Base-by-base conservation (phyloP, 129 eudicot genomes). In the Logfia minima region DNA sequence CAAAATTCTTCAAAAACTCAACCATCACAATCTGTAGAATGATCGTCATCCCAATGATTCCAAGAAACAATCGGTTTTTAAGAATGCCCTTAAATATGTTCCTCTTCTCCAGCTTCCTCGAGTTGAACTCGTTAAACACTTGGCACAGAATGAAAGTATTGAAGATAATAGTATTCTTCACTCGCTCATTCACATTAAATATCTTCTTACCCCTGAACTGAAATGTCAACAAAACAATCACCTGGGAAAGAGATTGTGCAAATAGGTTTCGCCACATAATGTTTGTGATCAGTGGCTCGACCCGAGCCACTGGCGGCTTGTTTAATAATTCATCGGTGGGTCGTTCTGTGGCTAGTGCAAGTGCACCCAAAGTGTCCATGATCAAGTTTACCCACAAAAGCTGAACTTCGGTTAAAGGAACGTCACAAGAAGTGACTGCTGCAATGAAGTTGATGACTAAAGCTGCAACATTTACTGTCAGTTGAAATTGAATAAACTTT, bases 331-430 rank as follows among this genome's bases (percentile, higher is more conserved):
- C 98, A 18, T 88, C 69, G 0, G 90, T 86, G 17, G 98, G 98
- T 1, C 83, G 72, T 68, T 92, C 98, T 11, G 98, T 92, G 0
- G 98, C 98, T 10, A 92, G 84, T 6, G 98, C 98, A 28, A 92
- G 82, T 3, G 98, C 96, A 2, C 98, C 98, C n/a, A 92, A 72
- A 18, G 96, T 88, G 75, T 92, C 98, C 96, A 90, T 92, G 53
- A 92, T 92, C 68, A 90, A 84, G 56, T 90, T 90, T 31, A 92
- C 94, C 98, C 98, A 92, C 60, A 92, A 75, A 34, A 92, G 71
- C 48, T 92, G 98, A 11, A 92, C 96, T 2, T 96, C 84, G 3
- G 98, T 90, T 28, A 92, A 55, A 3, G 98, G 98, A 5, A 90
- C 90, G 0, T 80, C 92, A 1, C 94, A 96, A 6, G 94, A 88